Evolutionary conservation across 257 asterid species (phyloP).

Genomic region (Ligustrum vulgare): DNA sequence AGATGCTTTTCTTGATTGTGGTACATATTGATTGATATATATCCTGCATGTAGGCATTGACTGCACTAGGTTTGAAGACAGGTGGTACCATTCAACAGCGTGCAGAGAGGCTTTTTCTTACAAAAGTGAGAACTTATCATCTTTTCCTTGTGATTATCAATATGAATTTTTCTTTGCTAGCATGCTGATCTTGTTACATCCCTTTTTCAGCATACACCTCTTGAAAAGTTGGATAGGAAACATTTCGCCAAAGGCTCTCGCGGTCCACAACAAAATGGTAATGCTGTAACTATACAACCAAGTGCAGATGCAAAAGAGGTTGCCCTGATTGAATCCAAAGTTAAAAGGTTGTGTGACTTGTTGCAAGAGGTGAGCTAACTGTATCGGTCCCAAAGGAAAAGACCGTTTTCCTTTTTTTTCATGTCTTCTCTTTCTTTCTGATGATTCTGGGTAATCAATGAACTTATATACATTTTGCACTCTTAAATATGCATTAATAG

Average conservation of each 20-base stretch:
- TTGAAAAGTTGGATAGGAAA: constrained; percentile 75
- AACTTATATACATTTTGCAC: not conserved
- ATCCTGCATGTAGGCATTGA: constrained; percentile 56
- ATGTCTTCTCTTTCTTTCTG: not conserved
- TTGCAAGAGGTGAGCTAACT: constrained; percentile 62
- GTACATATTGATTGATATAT: constrained; percentile 19
- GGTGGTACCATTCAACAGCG: constrained; percentile 95
- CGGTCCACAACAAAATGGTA: constrained; percentile 56
- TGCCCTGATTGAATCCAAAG: constrained; percentile 82
- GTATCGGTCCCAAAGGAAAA: not conserved
- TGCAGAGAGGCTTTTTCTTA: constrained; percentile 90
- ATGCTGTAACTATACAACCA: constrained; percentile 34
- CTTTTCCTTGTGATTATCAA: no score
- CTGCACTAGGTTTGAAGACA: constrained; percentile 85
- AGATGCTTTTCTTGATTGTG: not conserved
- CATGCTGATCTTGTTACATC: constrained; percentile 22
- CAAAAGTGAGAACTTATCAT: constrained; percentile 55
- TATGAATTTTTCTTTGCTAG: not conserved
- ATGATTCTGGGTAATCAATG: constrained; percentile 15
- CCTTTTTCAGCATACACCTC: constrained; percentile 67
- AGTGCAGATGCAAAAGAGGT: constrained; percentile 72
- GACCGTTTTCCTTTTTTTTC: not conserved
- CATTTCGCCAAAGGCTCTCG: constrained; percentile 77
- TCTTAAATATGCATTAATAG: not conserved
- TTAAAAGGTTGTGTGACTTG: constrained; percentile 74